Evolutionary conservation across 2,329 filamentous ascomycete genomes (phyloP), one percentile per base, ranked within the genome.

Genomic region (Macrophomina tecta): DNA sequence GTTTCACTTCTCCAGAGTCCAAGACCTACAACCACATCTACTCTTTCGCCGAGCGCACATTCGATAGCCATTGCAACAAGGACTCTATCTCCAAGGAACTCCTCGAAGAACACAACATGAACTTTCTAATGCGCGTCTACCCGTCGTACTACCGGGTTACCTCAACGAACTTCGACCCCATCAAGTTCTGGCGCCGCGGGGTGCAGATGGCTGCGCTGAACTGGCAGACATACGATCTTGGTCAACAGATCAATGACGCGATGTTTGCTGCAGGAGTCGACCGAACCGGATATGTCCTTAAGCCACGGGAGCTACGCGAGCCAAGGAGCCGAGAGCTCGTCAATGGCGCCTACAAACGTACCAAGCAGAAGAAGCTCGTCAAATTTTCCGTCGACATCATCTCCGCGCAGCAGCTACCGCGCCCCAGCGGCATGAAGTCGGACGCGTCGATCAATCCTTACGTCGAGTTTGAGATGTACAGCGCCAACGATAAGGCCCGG

Each of bases 201-300:
- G 95, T 97, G 18, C 95, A 99, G 80, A 98, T 99, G 94, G 93
- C 91, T 14, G 95, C 95, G 0, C 84, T 98, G 69, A 99, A 99
- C 80, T 98, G 95, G 94, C 95, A 99, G 80, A 98, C 94, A 0
- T 97, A 96, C 74, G 95, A 98, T 75, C 85, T 96, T 18, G 93
- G 94, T 53, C 95, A 97, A 87, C 94, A 98, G 76, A 86, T 98
- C 78, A 98, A 98, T 77, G 91, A 95, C 72, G 95, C 95, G 74
- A 98, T 99, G 95, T 99, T 97, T 76, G 91, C 93, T 55, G 92
- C 92, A 67, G 92, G 93, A 51, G 90, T 87, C 12, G 95, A 97
- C 79, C 88, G 89, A 66, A 92, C 91, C 2, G 95, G 95, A 52
- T 99, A 98, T 74, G 93, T 98, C 14, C 86, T 97, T 64, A 99